Conservation (phyloP, 2,329 filamentous ascomycete species). For the Balansia obtecta region DNA sequence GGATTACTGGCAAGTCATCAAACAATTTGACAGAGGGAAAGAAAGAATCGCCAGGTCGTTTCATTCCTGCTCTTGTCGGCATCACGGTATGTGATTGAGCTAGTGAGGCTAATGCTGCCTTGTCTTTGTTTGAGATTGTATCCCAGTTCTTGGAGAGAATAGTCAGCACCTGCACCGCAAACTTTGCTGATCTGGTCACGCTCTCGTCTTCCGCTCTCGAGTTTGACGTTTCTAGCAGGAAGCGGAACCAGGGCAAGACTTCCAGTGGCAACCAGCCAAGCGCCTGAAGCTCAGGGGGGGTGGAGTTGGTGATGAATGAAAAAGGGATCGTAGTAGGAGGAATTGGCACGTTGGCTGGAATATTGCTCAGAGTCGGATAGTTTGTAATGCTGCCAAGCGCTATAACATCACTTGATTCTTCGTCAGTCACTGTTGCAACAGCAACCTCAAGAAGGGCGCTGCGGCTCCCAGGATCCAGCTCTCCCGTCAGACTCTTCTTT, state of each 20-base stretch:
- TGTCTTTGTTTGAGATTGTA: conserved; percentile 53
- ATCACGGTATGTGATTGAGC: conserved; percentile 62
- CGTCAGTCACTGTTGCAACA: conserved; percentile 55
- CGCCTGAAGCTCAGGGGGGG: conserved; percentile 55
- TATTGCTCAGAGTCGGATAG: conserved; percentile 65
- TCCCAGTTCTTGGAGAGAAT: conserved; percentile 89
- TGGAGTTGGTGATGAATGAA: conserved; percentile 63
- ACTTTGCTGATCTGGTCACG: conserved; percentile 57
- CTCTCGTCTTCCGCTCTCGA: conserved; percentile 51
- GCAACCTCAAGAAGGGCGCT: conserved; percentile 66
- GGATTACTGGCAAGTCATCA: conserved; percentile 77
- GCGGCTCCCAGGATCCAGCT: conserved; percentile 58
- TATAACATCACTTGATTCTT: conserved; percentile 57
- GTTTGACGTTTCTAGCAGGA: conserved; percentile 57
- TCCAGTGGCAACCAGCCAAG: conserved; percentile 81
- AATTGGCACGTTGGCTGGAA: conserved; percentile 69
- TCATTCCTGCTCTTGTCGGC: conserved; percentile 87
- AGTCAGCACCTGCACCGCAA: conserved; percentile 64
- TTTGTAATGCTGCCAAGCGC: conserved; percentile 62
- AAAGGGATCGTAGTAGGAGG: conserved; percentile 76
- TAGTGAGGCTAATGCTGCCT: conserved; percentile 49
- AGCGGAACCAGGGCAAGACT: conserved; percentile 74
- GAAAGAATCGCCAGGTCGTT: conserved; percentile 71
- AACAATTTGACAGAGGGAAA: conserved; percentile 92
- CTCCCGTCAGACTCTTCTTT: conserved; percentile 55